A percentile compares a stretch with the other conserved stretches of the same genome.
Conservation (phyloP, 331 rosid genomes). For the Malus hybrid region DNA sequence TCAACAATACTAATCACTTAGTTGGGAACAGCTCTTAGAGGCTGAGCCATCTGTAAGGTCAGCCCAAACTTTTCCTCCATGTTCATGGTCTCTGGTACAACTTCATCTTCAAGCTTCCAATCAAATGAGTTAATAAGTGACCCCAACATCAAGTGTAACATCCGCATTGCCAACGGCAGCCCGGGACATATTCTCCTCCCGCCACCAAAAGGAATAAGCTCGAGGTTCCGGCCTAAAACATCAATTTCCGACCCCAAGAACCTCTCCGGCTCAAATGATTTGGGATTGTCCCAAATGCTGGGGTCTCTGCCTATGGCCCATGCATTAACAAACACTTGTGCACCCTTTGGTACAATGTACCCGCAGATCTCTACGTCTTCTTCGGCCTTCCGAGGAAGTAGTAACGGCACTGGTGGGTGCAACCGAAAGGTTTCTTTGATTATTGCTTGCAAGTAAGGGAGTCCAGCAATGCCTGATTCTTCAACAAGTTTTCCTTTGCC, state of each 20-base stretch:
- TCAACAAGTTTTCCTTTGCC: constrained; percentile 6
- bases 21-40: constrained; percentile 23
- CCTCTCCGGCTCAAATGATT: constrained; percentile 21
- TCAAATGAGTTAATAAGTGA: constrained; percentile 16
- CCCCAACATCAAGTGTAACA: constrained; percentile 20
- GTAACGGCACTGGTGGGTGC: constrained; percentile 15
- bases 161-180: constrained; percentile 14
- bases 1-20: neutral
- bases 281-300: constrained; percentile 16
- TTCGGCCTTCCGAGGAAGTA: constrained; percentile 12
- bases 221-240: constrained; percentile 8
- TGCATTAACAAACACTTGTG: constrained; percentile 12
- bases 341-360: constrained; percentile 3
- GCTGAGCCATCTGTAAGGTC: constrained; percentile 21
- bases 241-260: constrained; percentile 16
- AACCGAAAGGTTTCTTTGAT: constrained; percentile 20
- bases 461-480: constrained; percentile 15
- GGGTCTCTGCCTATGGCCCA: constrained; percentile 26
- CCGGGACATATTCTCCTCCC: constrained; percentile 27
- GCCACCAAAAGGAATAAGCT: constrained; percentile 22
- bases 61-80: constrained; percentile 22
- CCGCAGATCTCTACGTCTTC: constrained; percentile 11
- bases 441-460: constrained; percentile 26
- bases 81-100: neutral
- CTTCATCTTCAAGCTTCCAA: constrained; percentile 17